These are phyloP conservation scores for Magnaporthiopsis incrustans DNA, from an alignment of 2,329 filamentous ascomycete species.

Conservation along the genomic window DNA sequence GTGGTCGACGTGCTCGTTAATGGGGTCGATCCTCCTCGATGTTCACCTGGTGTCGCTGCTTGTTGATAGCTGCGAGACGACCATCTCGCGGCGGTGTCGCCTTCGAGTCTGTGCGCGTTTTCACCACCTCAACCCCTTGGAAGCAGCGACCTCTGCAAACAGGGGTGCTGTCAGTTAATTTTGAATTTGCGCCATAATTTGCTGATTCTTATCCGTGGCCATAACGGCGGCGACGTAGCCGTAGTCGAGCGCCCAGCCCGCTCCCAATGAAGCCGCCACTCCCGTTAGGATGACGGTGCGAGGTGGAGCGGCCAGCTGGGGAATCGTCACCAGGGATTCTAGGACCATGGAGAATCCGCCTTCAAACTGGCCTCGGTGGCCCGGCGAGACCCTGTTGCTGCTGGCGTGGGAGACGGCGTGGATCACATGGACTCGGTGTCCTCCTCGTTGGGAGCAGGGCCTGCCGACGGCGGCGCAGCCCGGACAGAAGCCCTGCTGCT, in stretches of 20 bases:
- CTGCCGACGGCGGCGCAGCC: background rate
- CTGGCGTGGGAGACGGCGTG: background rate
- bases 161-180: too few relatives aligned
- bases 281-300: slow-evolving; percentile 28
- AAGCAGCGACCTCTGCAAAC: too few relatives aligned
- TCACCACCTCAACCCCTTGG: too few relatives aligned
- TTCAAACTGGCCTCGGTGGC: slow-evolving; percentile 14
- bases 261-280: slow-evolving; percentile 31
- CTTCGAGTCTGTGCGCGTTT: too few relatives aligned
- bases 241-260: background rate
- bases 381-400: slow-evolving; percentile 15
- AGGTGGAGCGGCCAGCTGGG: background rate
- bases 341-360: background rate
- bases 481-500: background rate
- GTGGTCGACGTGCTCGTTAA: too few relatives aligned
- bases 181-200: too few relatives aligned
- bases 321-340: background rate
- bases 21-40: too few relatives aligned
- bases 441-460: background rate
- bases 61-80: too few relatives aligned
- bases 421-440: background rate
- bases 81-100: too few relatives aligned
- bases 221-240: background rate
- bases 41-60: too few relatives aligned
- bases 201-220: too few relatives aligned